These are phyloP conservation scores for Calonectria fujianensis DNA, from an alignment of 2,329 filamentous ascomycete genomes.

Conservation along the genomic window DNA sequence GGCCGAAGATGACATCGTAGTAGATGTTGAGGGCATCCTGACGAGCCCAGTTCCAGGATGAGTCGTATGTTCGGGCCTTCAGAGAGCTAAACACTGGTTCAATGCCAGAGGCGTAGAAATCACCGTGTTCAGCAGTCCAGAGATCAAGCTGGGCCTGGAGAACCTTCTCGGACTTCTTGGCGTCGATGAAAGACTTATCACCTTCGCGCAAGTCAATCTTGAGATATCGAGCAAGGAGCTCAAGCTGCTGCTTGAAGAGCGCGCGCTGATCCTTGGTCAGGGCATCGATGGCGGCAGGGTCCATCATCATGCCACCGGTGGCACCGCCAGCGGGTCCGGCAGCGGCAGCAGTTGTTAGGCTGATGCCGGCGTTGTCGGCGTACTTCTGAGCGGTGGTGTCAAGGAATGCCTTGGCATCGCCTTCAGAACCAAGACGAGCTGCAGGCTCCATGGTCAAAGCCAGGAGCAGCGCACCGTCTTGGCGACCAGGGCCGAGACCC, in stretches of 20 bases:
- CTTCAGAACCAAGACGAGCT: constrained; percentile 90
- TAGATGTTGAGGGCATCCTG: constrained; percentile 99
- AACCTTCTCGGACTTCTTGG: constrained; percentile 89
- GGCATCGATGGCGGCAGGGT: constrained; percentile 96
- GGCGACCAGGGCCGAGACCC: constrained; percentile 89
- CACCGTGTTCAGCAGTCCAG: constrained; percentile 96
- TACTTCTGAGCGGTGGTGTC: constrained; percentile 94
- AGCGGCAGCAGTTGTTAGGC: constrained; percentile 83
- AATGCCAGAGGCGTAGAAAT: constrained; percentile 96
- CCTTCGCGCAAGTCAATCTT: constrained; percentile 98
- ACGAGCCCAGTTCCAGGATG: constrained; percentile 99
- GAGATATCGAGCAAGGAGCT: constrained; percentile 94
- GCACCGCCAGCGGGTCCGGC: constrained; percentile 83
- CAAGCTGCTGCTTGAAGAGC: constrained; percentile 98
- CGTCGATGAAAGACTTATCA: constrained; percentile 92
- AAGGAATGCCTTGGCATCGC: constrained; percentile 93
- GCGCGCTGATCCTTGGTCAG: constrained; percentile 97
- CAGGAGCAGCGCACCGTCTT: constrained; percentile 92
- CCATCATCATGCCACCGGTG: constrained; percentile 98
- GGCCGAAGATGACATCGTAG: constrained; percentile 98
- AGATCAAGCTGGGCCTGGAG: constrained; percentile 95
- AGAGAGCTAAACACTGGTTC: constrained; percentile 94
- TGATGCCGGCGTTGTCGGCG: constrained; percentile 88
- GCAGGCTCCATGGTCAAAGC: constrained; percentile 95
- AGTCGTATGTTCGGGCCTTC: constrained; percentile 97